A percentile compares a stretch with the other conserved stretches of the same genome.
Evolutionary conservation across 306 rosid genomes (phyloP).

Genomic region (Vigna radiata): DNA sequence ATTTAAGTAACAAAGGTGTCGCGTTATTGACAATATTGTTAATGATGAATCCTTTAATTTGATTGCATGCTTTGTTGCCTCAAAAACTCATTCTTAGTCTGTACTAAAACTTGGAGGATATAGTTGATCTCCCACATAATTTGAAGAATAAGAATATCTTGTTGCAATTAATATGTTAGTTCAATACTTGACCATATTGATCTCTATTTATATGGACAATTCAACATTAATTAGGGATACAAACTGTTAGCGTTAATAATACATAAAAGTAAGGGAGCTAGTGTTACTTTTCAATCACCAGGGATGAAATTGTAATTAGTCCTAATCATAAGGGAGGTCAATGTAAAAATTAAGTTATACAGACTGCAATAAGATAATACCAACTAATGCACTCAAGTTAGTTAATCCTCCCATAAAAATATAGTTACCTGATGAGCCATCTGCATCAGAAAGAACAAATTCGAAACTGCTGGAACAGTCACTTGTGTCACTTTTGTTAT

Average conservation of each 20-base stretch:
- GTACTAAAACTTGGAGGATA: constrained; percentile 1
- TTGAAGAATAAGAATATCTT: constrained; percentile 1
- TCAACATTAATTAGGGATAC: neutral
- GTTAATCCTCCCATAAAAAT: neutral
- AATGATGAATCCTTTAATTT: neutral
- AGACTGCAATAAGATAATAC: neutral
- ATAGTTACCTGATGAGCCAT: constrained; percentile 16
- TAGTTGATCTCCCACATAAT: neutral
- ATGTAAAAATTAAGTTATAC: neutral
- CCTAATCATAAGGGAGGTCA: neutral
- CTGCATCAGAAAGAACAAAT: neutral
- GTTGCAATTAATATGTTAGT: neutral
- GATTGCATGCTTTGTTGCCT: neutral
- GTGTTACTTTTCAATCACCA: neutral
- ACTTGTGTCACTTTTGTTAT: constrained; percentile 14
- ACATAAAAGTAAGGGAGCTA: neutral
- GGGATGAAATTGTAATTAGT: neutral
- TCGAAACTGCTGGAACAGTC: neutral
- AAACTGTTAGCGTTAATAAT: neutral
- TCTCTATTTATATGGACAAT: constrained; percentile 1
- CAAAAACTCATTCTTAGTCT: neutral
- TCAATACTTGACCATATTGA: neutral
- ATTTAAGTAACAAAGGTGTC: neutral
- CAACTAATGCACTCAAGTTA: neutral
- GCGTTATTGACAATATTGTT: neutral